Evolutionary conservation across 306 rosid species (phyloP), one percentile per base, ranked within the genome.

Genomic region (Purshia tridentata): DNA sequence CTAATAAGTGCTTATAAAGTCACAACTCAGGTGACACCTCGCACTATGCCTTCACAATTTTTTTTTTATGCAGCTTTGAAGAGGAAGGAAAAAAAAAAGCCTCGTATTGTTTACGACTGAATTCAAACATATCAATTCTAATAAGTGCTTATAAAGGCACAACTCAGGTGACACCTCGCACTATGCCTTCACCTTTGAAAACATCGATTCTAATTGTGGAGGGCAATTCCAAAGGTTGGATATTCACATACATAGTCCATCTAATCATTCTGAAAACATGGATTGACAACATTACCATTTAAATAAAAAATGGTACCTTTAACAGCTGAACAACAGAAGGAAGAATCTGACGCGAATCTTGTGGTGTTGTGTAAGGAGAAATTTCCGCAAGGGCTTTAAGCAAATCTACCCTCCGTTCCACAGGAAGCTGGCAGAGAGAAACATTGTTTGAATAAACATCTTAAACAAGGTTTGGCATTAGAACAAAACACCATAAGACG

Each of bases 281-380:
- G 75, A 67, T 29, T 75, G 9, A 51, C 51, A 10, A 56, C 62
- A 64, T 65, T 55, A 39, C 61, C 57, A 64, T 46, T 81, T 70
- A 45, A 23, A 23, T 23, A 60, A 63, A 67, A 16, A 65, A 45
- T 46, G 51, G 58, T 82, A 91, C 99, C 96, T 87, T 91, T 72
- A 91, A 78, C 73, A 91, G 86, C 81, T 91, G 96, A 84, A 91
- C 96, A 79, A 95, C 78, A 19, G 95, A 87, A 71, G 99, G 98
- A 79, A 95, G 99, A 75, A 91, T 87, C 85, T 90, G 99, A 12
- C 99, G 98, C 18, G 99, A 95, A 80, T 95, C 99, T 82, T 85
- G 98, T 12, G 98, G 96, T 4, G 89, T 81, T 53, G 98, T 87
- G 76, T 80, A 95, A 40, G 97, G 98, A 55, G 99, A 90, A 81